These are phyloP conservation scores for Poa annua DNA, from an alignment of 176 grass and related monocot genomes.

Conservation along the genomic window DNA sequence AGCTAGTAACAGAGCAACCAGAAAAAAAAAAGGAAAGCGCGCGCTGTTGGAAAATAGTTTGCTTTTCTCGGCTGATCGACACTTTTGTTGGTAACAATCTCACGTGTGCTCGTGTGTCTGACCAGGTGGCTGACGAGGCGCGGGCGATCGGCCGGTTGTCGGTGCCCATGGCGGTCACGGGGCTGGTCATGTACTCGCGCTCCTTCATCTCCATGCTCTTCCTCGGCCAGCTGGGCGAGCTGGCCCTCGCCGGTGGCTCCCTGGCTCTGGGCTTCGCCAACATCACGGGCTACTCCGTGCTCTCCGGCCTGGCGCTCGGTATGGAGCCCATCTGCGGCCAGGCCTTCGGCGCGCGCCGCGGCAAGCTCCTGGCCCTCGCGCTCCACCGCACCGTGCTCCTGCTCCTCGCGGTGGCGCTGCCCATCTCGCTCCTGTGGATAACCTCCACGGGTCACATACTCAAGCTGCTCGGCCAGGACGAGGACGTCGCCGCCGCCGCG, in stretches of 20 bases:
- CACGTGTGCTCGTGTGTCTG: conserved; percentile 30
- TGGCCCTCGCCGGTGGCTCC: conserved; percentile 84
- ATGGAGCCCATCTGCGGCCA: conserved; percentile 99
- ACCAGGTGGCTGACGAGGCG: conserved; percentile 79
- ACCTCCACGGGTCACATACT: conserved; percentile 52
- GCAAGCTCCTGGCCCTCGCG: conserved; percentile 72
- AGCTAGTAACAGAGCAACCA: conserved; percentile 31
- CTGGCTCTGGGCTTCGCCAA: conserved; percentile 91
- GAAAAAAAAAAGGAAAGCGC: conserved; percentile 38
- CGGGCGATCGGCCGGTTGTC: conserved; percentile 77
- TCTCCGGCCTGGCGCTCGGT: conserved; percentile 81
- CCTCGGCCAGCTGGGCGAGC: conserved; percentile 75
- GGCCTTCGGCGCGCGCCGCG: conserved; percentile 76
- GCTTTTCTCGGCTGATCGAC: background rate
- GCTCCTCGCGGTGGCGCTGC: conserved; percentile 66
- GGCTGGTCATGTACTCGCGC: conserved; percentile 88
- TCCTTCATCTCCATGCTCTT: conserved; percentile 94
- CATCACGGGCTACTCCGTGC: conserved; percentile 96
- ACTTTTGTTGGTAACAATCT: conserved; percentile 7
- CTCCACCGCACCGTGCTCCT: conserved; percentile 86
- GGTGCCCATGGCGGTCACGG: conserved; percentile 76
- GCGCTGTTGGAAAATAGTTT: conserved; percentile 33
- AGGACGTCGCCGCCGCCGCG: conserved; percentile 58
- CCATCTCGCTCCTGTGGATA: conserved; percentile 72
- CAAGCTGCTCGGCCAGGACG: conserved; percentile 68